Conservation (phyloP, 768 basidiomycete genomes). For the Boletus rubropictus region DNA sequence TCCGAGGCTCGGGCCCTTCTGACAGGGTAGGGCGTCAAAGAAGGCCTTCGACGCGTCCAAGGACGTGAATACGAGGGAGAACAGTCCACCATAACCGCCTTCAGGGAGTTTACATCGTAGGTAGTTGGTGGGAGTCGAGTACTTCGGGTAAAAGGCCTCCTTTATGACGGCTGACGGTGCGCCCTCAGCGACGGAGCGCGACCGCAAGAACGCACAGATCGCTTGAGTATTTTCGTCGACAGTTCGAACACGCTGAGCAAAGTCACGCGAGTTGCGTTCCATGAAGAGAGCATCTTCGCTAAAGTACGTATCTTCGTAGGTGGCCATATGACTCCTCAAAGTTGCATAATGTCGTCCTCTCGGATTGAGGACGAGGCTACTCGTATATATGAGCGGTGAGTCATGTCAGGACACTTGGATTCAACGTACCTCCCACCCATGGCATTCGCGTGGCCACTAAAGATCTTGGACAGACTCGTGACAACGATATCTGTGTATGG, state of each 20-base stretch:
- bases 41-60: conserved; percentile 65
- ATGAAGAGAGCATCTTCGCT: conserved; percentile 91
- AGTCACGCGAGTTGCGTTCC: conserved; percentile 97
- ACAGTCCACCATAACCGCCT: conserved; percentile 77
- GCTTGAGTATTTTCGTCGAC: conserved; percentile 83
- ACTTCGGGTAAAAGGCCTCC: conserved; percentile 89
- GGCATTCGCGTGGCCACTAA: conserved; percentile 90
- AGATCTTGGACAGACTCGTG: conserved; percentile 89
- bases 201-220: conserved; percentile 72
- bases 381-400: not conserved
- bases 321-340: conserved; percentile 56
- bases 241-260: conserved; percentile 60
- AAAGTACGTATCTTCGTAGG: conserved; percentile 84
- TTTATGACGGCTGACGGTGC: conserved; percentile 50
- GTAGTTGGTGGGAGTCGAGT: conserved; percentile 65
- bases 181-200: conserved; percentile 45
- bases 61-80: conserved; percentile 80
- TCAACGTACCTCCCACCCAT: conserved; percentile 89
- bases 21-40: conserved; percentile 75
- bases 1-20: conserved; percentile 88
- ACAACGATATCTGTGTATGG: conserved; percentile 85
- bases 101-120: conserved; percentile 53
- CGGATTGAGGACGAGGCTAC: conserved; percentile 85
- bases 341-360: conserved; percentile 57
- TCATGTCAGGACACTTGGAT: not conserved